Base-by-base conservation (phyloP, 768 basidiomycete species). In the Boletus reticulatus region DNA sequence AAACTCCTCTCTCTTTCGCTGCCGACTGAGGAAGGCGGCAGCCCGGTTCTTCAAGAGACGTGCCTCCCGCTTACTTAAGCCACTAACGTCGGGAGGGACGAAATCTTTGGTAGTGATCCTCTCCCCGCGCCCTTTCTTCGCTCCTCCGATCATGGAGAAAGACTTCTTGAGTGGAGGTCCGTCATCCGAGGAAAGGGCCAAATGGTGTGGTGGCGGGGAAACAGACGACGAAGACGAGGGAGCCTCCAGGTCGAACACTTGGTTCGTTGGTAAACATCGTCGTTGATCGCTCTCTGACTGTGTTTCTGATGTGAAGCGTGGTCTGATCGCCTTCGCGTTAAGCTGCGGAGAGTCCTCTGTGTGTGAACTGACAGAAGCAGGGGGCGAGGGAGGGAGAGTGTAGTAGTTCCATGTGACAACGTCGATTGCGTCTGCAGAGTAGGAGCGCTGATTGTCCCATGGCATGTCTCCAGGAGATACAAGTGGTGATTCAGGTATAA, bases 21-120 rank as follows among this genome's bases (percentile, higher is more conserved):
- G 92, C 69, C 92, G 80, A 73, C 86, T 88, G 67, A 94, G 86
- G 77, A 94, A 94, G 55, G 92, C 92, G 12, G 92, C 92, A 13
- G 92, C 92, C 53, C 92, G 82, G 75, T 94, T 94, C 79, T 94
- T 94, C 54, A 94, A 89, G 10, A 94, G 81, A 50, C 92, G 85
- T 57, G 92, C 92, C 74, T 94, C 92, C 48, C 92, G 89, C 73
- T 94, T 94, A 78, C 80, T 85, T 56, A 94, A 80, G 48, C 93
- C 93, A 56, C 84, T 82, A 56, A 94, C 92, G 68, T 94, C 92
- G 47, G 92, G 92, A 12, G 92, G 91, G 19, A 94, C 70, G 65
- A 94, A 94, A 70, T 93, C 91, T 73, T 88, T 92, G 70, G 82
- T 87, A 36, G 75, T 79, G 62, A 82, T 74, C 56, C 80, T 73